These are phyloP conservation scores for Calonectria leucothoes DNA, from an alignment of 2,329 filamentous ascomycete species.

Conservation along the genomic window DNA sequence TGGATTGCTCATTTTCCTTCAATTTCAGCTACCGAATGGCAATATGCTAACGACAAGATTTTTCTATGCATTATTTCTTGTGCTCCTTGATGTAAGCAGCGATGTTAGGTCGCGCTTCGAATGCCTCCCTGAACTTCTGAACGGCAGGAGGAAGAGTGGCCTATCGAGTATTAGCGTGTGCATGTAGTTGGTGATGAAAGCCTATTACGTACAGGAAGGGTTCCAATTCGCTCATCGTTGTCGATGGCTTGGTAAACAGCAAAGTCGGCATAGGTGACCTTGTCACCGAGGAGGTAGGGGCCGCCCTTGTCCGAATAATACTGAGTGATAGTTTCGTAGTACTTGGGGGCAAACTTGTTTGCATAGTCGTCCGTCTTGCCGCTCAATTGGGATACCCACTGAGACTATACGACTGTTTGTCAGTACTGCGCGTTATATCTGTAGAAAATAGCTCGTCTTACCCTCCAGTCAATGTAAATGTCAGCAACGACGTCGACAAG, in stretches of 20 bases:
- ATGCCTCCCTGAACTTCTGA: conserved; percentile 15
- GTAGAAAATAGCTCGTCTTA: conserved; percentile 27
- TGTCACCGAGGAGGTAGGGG: conserved; percentile 51
- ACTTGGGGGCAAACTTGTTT: conserved; percentile 41
- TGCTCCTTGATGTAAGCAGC: conserved; percentile 13
- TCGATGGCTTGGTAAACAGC: conserved; percentile 53
- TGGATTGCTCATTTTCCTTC: neutral
- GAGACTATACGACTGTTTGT: conserved; percentile 3
- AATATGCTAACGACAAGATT: neutral
- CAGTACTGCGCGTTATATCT: neutral
- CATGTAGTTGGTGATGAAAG: neutral
- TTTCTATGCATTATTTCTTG: neutral
- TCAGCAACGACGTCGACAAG: conserved; percentile 50
- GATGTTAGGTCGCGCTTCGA: conserved; percentile 21
- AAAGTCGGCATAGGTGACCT: conserved; percentile 52
- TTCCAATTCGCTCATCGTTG: conserved; percentile 47
- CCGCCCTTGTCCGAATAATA: conserved; percentile 46
- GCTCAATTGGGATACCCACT: conserved; percentile 44
- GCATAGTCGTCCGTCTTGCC: conserved; percentile 45
- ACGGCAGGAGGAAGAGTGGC: conserved; percentile 4
- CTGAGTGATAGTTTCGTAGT: conserved; percentile 43
- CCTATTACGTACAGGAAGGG: conserved; percentile 48
- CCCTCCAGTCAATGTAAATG: conserved; percentile 54
- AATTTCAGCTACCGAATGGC: neutral
- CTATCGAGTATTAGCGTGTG: neutral